phyloP scores from a whole-genome alignment of 2,329 filamentous ascomycete genomes.

The Didymella arachidicola region DNA sequence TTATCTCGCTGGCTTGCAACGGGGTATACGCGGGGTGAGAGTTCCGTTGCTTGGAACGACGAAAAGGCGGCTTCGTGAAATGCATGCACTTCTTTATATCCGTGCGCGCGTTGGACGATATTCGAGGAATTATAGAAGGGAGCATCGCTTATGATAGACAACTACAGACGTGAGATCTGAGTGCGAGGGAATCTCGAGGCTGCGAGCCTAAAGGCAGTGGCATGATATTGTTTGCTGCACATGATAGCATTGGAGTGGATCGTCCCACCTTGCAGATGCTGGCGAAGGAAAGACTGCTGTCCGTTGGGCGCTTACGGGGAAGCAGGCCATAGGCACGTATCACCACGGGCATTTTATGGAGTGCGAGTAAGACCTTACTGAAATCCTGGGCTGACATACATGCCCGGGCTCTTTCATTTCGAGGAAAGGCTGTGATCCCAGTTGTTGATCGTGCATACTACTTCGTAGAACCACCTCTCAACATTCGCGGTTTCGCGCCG shows the following conservation, averaged over 20 bases:
- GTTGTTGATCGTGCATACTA: not conserved
- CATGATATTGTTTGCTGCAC: not conserved
- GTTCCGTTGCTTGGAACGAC: not conserved
- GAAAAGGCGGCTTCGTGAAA: not conserved
- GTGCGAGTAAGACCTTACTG: not conserved
- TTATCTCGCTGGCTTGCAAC: not conserved
- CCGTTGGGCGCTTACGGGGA: not conserved
- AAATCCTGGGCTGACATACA: not conserved
- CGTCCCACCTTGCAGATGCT: not conserved
- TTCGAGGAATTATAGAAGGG: not conserved
- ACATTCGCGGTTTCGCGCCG: not conserved
- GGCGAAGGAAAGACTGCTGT: not conserved
- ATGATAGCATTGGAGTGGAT: not conserved
- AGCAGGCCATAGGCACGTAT: not conserved
- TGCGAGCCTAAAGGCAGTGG: not conserved
- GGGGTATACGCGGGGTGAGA: not conserved
- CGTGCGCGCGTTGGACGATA: not conserved
- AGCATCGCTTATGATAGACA: not conserved
- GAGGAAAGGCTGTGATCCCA: not conserved
- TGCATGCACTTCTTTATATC: not conserved
- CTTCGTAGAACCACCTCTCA: not conserved
- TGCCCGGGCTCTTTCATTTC: not conserved
- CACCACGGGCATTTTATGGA: not conserved
- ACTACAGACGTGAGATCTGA: not conserved
- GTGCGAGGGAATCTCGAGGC: not conserved